Evolutionary conservation across 2,329 filamentous ascomycete genomes (phyloP).

Genomic region (Colletotrichum sidae): DNA sequence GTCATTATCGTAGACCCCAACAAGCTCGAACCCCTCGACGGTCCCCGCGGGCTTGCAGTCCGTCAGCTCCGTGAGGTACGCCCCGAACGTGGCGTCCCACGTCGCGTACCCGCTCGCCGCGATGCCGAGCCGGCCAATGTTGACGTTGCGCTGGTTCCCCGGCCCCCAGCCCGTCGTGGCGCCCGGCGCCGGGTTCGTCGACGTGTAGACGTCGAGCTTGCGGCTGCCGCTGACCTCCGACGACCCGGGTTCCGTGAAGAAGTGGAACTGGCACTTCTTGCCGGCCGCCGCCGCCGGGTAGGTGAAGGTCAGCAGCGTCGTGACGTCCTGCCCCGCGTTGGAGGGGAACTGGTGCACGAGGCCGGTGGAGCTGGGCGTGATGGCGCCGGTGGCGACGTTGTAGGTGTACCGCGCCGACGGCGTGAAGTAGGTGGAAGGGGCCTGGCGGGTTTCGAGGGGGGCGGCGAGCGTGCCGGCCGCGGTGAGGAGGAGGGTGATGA

Average conservation of each 20-base stretch:
- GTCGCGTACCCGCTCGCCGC: conserved; percentile 21
- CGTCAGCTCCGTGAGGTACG: conserved; percentile 31
- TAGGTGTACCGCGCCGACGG: conserved; percentile 42
- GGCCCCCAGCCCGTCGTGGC: conserved; percentile 40
- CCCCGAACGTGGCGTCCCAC: conserved; percentile 35
- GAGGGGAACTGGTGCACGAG: conserved; percentile 40
- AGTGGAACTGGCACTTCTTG: conserved; percentile 43
- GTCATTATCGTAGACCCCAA: conserved; percentile 36
- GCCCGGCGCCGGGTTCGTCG: conserved; percentile 38
- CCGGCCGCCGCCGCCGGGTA: conserved; percentile 40
- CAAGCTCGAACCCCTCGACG: conserved; percentile 36
- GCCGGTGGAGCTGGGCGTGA: conserved; percentile 33
- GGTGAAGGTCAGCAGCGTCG: conserved; percentile 45
- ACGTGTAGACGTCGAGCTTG: conserved; percentile 45
- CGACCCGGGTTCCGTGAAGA: conserved; percentile 39
- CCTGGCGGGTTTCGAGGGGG: conserved; percentile 37
- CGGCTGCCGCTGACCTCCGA: conserved; percentile 39
- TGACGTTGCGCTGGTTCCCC: conserved; percentile 43
- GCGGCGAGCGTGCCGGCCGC: conserved; percentile 39
- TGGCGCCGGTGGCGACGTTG: conserved; percentile 41
- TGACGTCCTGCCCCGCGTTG: conserved; percentile 43
- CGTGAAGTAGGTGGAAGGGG: conserved; percentile 37
- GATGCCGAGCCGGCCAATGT: conserved; percentile 32
- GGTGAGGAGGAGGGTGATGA: conserved; percentile 39
- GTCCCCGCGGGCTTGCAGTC: conserved; percentile 36